phyloP scores from a whole-genome alignment of 495 filamentous ascomycete genomes.

The Saxispiralis lemnorum region DNA sequence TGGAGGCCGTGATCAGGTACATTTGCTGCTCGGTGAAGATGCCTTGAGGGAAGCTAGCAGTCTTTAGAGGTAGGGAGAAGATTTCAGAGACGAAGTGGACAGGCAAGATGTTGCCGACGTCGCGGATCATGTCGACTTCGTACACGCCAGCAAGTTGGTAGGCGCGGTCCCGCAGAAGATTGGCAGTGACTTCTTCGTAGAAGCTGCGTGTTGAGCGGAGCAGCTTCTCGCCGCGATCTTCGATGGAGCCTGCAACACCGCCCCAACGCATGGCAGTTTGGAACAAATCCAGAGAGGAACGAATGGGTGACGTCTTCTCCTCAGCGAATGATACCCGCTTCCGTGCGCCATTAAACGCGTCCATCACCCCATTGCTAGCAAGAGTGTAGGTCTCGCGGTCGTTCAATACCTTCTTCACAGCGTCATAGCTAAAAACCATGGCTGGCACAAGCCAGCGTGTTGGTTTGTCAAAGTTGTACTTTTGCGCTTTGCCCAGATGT shows the following conservation, averaged over 20 bases:
- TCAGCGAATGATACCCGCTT: constrained; percentile 38
- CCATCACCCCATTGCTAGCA: constrained; percentile 37
- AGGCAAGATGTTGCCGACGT: constrained; percentile 43
- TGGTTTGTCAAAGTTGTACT: constrained; percentile 37
- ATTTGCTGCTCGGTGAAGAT: constrained; percentile 41
- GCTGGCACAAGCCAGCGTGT: constrained; percentile 19
- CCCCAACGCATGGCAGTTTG: not conserved
- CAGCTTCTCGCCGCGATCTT: constrained; percentile 26
- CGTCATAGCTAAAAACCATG: constrained; percentile 34
- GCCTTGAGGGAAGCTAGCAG: constrained; percentile 38
- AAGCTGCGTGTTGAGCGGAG: constrained; percentile 32
- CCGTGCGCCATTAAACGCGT: constrained; percentile 29
- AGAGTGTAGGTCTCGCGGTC: constrained; percentile 38
- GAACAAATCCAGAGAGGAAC: constrained; percentile 34
- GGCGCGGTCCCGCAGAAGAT: constrained; percentile 32
- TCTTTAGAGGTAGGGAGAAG: constrained; percentile 47
- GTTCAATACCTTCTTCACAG: constrained; percentile 30
- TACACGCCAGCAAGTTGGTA: constrained; percentile 35
- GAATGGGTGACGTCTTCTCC: constrained; percentile 33
- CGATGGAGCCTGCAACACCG: not conserved
- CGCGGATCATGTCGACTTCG: constrained; percentile 46
- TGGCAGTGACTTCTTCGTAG: constrained; percentile 35
- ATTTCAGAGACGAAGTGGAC: constrained; percentile 43
- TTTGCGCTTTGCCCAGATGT: constrained; percentile 27
- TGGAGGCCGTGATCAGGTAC: constrained; percentile 38